Percentiles rank a stretch among this genome's conserved stretches.
Conservation (phyloP, 139 green algal species). For the Chlamydomonas sp. region DNA sequence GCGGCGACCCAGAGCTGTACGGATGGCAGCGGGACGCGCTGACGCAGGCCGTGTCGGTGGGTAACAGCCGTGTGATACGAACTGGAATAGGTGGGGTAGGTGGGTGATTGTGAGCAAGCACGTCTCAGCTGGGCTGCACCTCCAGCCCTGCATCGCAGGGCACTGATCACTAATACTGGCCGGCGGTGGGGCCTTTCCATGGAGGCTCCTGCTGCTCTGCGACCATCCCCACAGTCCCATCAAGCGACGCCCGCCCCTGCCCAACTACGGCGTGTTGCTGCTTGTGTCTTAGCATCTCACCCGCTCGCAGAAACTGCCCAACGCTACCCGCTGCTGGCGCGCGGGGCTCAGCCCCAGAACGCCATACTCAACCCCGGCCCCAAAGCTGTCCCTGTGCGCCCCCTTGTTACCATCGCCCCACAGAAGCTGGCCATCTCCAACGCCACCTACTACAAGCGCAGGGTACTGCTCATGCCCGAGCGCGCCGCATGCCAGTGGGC, state of each 20-base stretch:
- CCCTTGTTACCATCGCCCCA: background rate
- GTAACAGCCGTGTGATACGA: background rate
- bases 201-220: background rate
- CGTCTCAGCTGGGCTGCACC: background rate
- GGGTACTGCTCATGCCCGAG: background rate
- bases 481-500: background rate
- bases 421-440: background rate
- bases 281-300: background rate
- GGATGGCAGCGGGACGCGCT: background rate
- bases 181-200: background rate
- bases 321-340: background rate
- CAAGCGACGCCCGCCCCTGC: background rate
- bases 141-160: background rate
- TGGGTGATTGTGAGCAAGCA: background rate
- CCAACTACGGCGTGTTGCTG: background rate
- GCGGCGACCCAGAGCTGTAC: background rate
- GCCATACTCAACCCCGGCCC: background rate
- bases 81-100: background rate
- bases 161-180: background rate
- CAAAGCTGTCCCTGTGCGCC: background rate
- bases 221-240: too few species aligned
- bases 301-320: background rate
- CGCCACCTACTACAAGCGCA: background rate
- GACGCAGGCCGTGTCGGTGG: background rate
- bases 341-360: background rate